Evolutionary conservation across 768 basidiomycete species (phyloP), one percentile per base, ranked within the genome.

Genomic region (Trametes cubensis): DNA sequence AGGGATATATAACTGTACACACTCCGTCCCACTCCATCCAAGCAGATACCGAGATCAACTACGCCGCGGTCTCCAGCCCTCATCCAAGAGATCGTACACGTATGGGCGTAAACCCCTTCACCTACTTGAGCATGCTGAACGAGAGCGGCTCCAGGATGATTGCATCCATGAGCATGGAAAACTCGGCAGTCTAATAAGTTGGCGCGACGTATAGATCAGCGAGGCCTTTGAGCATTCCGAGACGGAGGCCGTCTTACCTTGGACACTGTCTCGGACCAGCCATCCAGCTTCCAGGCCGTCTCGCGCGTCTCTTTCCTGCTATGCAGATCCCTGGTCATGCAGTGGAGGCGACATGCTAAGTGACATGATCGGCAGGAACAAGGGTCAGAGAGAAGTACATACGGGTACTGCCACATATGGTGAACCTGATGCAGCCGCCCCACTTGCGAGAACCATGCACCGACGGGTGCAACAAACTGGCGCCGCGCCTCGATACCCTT

Each of bases 381-480:
- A 28, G 38, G 23, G n/a, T 23, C 55, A 21, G 50, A 52, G 18
- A 45, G 41, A 41, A 40, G 53, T 20, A 67, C 72, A 72, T 69
- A 94, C 92, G 88, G 87, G 73, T 96, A 96, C 76, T 98, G 95
- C 96, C 96, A 98, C 77, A 98, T 84, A 76, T 98, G 96, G 72
- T 98, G 92, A 8, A 97, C 96, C 66, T 92, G 84, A 71, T 93
- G 89, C 56, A 93, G 79, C 50, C 89, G 83, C 54, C 92, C 92
- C 49, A 92, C 80, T 74, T 94, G 92, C 58, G 90, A 90, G 76
- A 92, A 95, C 92, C 92, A 94, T n/a, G 91, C 90, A 28, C 92
- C 94, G 14, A 92, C 84, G 46, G 92, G 95, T 60, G 85, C 84
- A 57, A 96, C 88, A 70, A 90, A 90, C 73, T 89, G 87, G 63